These are phyloP conservation scores for Echium plantagineum DNA, from an alignment of 257 asterid genomes.

Conservation along the genomic window DNA sequence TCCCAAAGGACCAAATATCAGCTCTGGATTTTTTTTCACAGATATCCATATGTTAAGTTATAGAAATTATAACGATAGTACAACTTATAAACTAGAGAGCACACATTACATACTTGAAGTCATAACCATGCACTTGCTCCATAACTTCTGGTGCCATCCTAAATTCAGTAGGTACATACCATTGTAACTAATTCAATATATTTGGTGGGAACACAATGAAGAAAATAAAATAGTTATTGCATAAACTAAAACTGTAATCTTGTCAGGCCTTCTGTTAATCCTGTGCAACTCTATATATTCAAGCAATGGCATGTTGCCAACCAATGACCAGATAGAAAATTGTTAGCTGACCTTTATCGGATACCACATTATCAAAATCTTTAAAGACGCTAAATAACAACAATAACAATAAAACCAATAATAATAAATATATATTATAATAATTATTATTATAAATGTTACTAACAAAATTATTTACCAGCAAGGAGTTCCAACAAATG, in stretches of 20 bases:
- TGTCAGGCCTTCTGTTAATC: too few species aligned
- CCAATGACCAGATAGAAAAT: too few species aligned
- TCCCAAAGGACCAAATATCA: slow-evolving; percentile 99
- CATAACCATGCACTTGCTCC: slow-evolving; percentile 96
- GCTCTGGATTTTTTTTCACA: slow-evolving; percentile 34
- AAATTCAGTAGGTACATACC: slow-evolving; percentile 16
- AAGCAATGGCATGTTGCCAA: too few species aligned
- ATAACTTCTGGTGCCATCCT: slow-evolving; percentile 99
- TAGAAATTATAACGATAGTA: not conserved
- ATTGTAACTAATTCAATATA: not conserved
- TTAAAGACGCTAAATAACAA: slow-evolving; percentile 7
- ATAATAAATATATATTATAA: too few species aligned
- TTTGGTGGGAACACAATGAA: too few species aligned
- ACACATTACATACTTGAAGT: slow-evolving; percentile 62
- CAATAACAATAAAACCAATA: slow-evolving; percentile 4
- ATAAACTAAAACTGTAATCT: too few species aligned
- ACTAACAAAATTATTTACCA: slow-evolving; percentile 42
- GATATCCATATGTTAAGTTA: not conserved
- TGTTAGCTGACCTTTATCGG: too few species aligned
- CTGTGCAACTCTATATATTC: too few species aligned
- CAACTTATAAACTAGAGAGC: slow-evolving; percentile 3
- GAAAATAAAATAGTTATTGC: too few species aligned
- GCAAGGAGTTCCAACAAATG: slow-evolving; percentile 98
- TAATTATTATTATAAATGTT: too few species aligned
- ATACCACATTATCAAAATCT: too few species aligned